Evolutionary conservation across 192 early-diverging fungal species (phyloP), one percentile per base, ranked within the genome.

Genomic region (Entrophospora sp.): DNA sequence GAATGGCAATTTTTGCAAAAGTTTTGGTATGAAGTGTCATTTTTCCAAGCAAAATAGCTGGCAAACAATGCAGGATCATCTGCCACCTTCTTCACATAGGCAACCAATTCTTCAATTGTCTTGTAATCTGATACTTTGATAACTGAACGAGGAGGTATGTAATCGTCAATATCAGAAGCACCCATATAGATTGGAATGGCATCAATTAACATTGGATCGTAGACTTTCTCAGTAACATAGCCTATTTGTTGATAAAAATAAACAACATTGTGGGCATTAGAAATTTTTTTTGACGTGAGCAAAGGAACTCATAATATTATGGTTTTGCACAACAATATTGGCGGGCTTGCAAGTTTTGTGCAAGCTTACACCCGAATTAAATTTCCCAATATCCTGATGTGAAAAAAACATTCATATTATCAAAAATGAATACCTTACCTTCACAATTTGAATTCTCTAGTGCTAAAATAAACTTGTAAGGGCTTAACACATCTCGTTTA

Each of bases 211-310:
- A 71, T 12, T 4, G 56, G 64, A 44, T 75, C 46, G 40, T 75
- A 75, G 30, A 75, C 65, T 42, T 73, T 75, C 22, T 75, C 73
- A 27, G 69, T 75, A 18, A 75, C 66, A 22, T 75, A 75, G n/a
- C n/a, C n/a, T n/a, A n/a, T n/a, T n/a, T n/a, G n/a, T n/a, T n/a
- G n/a, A n/a, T n/a, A n/a, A n/a, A n/a, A n/a, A n/a, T n/a, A n/a
- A n/a, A n/a, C n/a, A n/a, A n/a, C n/a, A n/a, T n/a, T n/a, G n/a
- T n/a, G n/a, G n/a, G n/a, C n/a, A n/a, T n/a, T n/a, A n/a, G n/a
- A n/a, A n/a, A n/a, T n/a, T n/a, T n/a, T n/a, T n/a, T n/a, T n/a
- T n/a, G n/a, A n/a, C n/a, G n/a, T n/a, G n/a, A n/a, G n/a, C n/a
- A n/a, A n/a, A n/a, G n/a, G n/a, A n/a, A n/a, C n/a, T n/a, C n/a